phyloP scores from a whole-genome alignment of 805 yeast genomes.

The Cyberlindnera maclurae region DNA sequence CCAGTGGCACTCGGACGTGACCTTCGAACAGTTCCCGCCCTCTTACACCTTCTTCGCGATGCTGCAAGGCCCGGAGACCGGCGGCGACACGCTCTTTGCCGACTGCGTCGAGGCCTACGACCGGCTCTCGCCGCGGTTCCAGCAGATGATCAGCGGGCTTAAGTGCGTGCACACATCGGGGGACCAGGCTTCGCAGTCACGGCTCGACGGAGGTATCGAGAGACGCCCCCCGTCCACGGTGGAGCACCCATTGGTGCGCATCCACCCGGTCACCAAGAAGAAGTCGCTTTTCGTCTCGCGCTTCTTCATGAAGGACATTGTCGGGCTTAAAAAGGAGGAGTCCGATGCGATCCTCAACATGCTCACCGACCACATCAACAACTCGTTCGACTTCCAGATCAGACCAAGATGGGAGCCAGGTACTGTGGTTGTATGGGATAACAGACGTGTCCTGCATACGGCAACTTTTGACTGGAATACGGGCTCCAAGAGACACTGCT shows the following conservation, averaged over 20 bases:
- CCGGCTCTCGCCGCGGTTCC: slow-evolving; percentile 59
- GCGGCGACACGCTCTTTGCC: slow-evolving; percentile 79
- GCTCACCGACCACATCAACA: slow-evolving; percentile 45
- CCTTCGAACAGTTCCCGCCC: slow-evolving; percentile 69
- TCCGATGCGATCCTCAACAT: slow-evolving; percentile 53
- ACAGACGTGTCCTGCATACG: slow-evolving; percentile 62
- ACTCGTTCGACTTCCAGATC: slow-evolving; percentile 55
- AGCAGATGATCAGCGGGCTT: slow-evolving; percentile 50
- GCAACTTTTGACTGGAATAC: slow-evolving; percentile 69
- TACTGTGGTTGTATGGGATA: slow-evolving; percentile 74
- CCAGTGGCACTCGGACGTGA: slow-evolving; percentile 66
- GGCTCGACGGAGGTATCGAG: slow-evolving; percentile 54
- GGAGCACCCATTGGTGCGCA: slow-evolving; percentile 63
- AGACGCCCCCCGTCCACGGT: slow-evolving; percentile 51
- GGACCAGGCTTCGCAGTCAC: slow-evolving; percentile 59
- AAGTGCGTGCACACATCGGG: slow-evolving; percentile 64
- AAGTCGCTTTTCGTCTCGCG: slow-evolving; percentile 53
- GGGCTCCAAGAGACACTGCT: slow-evolving; percentile 62
- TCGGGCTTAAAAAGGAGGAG: slow-evolving; percentile 69
- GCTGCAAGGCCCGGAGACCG: slow-evolving; percentile 52
- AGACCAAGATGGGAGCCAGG: slow-evolving; percentile 67
- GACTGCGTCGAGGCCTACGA: slow-evolving; percentile 65
- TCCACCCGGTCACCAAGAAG: slow-evolving; percentile 64
- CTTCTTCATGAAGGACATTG: slow-evolving; percentile 57
- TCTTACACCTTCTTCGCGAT: slow-evolving; percentile 62